These are phyloP conservation scores for Taphrina wiesneri DNA, from an alignment of 1,139 yeast genomes.

Conservation along the genomic window DNA sequence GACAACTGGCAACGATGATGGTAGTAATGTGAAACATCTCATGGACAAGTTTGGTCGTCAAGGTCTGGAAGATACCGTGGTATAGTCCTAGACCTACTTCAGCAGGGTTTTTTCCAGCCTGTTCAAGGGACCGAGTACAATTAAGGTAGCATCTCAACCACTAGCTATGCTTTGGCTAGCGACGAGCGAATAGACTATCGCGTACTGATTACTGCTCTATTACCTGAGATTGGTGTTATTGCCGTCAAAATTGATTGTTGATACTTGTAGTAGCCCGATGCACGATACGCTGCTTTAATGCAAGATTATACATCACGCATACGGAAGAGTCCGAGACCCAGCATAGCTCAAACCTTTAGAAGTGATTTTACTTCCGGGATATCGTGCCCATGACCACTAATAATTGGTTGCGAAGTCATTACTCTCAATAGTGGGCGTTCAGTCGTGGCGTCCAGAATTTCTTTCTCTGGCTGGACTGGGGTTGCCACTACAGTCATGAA, in stretches of 20 bases:
- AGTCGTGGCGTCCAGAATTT: background rate
- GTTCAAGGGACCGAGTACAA: too few species aligned
- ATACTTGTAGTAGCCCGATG: too few species aligned
- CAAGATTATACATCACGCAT: background rate
- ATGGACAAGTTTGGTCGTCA: background rate
- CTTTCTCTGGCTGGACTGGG: background rate
- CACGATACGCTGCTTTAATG: background rate
- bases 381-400: background rate
- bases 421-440: background rate
- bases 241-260: too few species aligned
- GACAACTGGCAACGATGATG: background rate
- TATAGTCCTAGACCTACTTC: background rate
- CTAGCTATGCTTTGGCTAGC: too few species aligned
- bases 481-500: conserved; percentile 10
- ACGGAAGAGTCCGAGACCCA: too few species aligned
- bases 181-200: background rate
- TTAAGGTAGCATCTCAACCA: too few species aligned
- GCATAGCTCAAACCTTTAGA: background rate
- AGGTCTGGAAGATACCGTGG: background rate
- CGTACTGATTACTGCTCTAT: background rate
- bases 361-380: background rate
- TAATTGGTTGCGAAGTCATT: background rate
- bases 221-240: background rate
- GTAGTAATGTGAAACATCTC: background rate
- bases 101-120: background rate